phyloP scores from a whole-genome alignment of 805 yeast species.

The Saccharomycopsis malanga region DNA sequence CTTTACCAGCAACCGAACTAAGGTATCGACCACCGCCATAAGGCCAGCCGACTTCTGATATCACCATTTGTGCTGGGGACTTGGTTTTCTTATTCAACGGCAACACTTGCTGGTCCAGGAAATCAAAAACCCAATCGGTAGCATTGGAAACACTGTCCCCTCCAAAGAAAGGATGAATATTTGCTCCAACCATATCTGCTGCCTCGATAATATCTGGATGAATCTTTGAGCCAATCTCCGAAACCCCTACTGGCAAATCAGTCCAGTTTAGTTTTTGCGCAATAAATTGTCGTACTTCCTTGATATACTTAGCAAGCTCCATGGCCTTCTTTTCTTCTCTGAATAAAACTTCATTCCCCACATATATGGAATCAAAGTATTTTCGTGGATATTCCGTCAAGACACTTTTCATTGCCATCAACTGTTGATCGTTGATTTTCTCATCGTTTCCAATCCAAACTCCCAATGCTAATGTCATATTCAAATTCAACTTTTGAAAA shows the following conservation, averaged over 20 bases:
- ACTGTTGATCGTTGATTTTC: slow-evolving; percentile 38
- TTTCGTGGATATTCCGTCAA: slow-evolving; percentile 38
- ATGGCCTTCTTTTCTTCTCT: slow-evolving; percentile 39
- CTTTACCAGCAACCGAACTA: slow-evolving; percentile 40
- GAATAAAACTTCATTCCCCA: slow-evolving; percentile 59
- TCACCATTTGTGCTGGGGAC: slow-evolving; percentile 30
- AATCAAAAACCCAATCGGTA: slow-evolving; percentile 47
- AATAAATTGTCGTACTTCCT: slow-evolving; percentile 36
- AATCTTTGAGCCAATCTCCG: slow-evolving; percentile 49
- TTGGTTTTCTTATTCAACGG: slow-evolving; percentile 30
- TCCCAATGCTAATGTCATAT: slow-evolving; percentile 54
- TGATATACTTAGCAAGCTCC: slow-evolving; percentile 37
- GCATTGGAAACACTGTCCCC: slow-evolving; percentile 45
- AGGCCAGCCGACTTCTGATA: slow-evolving; percentile 74
- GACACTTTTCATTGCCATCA: slow-evolving; percentile 37
- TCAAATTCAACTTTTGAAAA: slow-evolving; percentile 41
- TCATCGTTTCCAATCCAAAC: slow-evolving; percentile 51
- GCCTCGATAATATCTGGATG: slow-evolving; percentile 32
- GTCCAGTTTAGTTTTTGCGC: slow-evolving; percentile 25
- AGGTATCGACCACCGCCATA: slow-evolving; percentile 46
- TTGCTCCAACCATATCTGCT: slow-evolving; percentile 56
- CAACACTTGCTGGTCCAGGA: slow-evolving; percentile 36
- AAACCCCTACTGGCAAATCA: slow-evolving; percentile 50
- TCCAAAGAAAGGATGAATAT: slow-evolving; percentile 62
- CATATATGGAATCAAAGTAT: slow-evolving; percentile 43